Base-by-base conservation (phyloP, 202 grass and related monocot genomes). In the Musa balbisiana region DNA sequence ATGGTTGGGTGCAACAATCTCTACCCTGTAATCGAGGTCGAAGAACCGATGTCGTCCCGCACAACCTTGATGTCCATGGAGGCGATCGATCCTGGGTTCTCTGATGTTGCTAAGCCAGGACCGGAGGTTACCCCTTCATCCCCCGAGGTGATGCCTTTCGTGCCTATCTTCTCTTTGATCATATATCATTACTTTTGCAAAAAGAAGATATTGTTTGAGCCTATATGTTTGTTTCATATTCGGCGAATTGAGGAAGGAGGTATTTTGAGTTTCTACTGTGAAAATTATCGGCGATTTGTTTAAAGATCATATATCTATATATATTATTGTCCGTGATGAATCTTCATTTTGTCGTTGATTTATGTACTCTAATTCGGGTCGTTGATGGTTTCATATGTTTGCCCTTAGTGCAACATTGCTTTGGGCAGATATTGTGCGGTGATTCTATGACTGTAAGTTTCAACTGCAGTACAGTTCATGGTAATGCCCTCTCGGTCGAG, bases 1-100 rank as follows among this genome's bases (percentile, higher is more conserved):
- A 65, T 65, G 63, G 24, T 24, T 26, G 63, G 63, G 24, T 13
- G 17, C 17, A 6, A 6, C 12, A 82, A 77, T 58, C 33, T 86
- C 17, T 86, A 81, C 52, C 79, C 79, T 51, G 26, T 75, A 16
- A 73, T 86, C 79, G 84, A 78, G 9, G 62, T 19, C 49, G 77
- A 79, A 58, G 84, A 86, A 17, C 29, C 69, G 3, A 8, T 11
- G 21, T 1, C 56, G 26, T 25, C 29, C 2, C 78, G 71, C 8
- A n/a, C n/a, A 64, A 53, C 10, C 58, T 25, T 74, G 21, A 43
- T 74, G 55, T 74, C 79, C 15, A 53, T 69, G 10, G 55, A 78
- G 11, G 53, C 73, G 20, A 51, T 14, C 17, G 78, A 69, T 50
- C 67, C 65, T 72, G 71, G 59, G 21, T 51, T 59, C 66, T 78